These are phyloP conservation scores for Phytophthora hibernalis DNA, from an alignment of 352 stramenopile genomes.

Conservation along the genomic window DNA sequence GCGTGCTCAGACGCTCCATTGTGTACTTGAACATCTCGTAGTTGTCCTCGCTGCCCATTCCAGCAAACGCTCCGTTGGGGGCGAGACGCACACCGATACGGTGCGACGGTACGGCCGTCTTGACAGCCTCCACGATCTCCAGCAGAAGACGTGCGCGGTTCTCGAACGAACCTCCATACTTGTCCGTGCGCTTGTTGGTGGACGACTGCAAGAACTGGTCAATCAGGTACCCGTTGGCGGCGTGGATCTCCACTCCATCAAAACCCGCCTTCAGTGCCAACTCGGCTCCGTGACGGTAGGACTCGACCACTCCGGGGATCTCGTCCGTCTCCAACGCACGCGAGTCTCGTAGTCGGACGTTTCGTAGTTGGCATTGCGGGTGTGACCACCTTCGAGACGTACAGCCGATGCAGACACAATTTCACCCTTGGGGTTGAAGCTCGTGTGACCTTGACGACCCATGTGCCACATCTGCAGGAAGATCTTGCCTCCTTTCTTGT, in stretches of 20 bases:
- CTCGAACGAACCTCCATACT: slow-evolving; percentile 87
- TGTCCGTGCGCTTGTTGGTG: slow-evolving; percentile 52
- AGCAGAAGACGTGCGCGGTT: slow-evolving; percentile 81
- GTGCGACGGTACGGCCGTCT: slow-evolving; percentile 31
- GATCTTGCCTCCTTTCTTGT: slow-evolving; percentile 31
- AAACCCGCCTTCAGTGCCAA: slow-evolving; percentile 77
- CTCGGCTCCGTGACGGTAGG: slow-evolving; percentile 66
- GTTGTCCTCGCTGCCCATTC: slow-evolving; percentile 56
- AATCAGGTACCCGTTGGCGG: slow-evolving; percentile 92
- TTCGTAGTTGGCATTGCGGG: slow-evolving; percentile 37
- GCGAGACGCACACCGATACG: slow-evolving; percentile 50
- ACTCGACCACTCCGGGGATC: slow-evolving; percentile 68
- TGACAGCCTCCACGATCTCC: slow-evolving; percentile 70
- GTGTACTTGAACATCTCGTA: slow-evolving; percentile 42
- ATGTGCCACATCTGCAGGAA: slow-evolving; percentile 36
- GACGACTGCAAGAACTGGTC: slow-evolving; percentile 86
- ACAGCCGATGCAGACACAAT: slow-evolving; percentile 59
- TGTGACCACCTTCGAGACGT: slow-evolving; percentile 34
- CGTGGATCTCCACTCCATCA: slow-evolving; percentile 61
- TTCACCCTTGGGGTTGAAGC: slow-evolving; percentile 46
- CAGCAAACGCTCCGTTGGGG: slow-evolving; percentile 39
- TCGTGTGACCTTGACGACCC: slow-evolving; percentile 34
- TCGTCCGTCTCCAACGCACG: slow-evolving; percentile 76
- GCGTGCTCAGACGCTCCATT: slow-evolving; percentile 43
- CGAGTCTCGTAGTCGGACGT: slow-evolving; percentile 46